Percentiles rank a stretch among this genome's conserved stretches.
These are phyloP conservation scores for Tetragonia tetragonoides DNA, from an alignment of 148 eudicot genomes.

Conservation along the genomic window DNA sequence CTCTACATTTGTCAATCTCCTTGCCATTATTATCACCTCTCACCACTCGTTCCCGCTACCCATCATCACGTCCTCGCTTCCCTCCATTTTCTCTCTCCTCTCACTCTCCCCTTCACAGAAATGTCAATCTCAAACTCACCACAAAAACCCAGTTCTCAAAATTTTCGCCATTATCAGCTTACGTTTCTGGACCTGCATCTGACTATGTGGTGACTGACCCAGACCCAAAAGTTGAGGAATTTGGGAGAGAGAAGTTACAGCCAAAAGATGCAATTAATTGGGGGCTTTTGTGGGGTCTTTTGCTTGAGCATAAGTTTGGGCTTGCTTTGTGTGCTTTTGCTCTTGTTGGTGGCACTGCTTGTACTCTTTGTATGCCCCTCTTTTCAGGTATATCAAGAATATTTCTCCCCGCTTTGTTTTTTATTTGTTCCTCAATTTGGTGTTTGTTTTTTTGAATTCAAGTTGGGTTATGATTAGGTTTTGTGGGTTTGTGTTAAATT, in stretches of 20 bases:
- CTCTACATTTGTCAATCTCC: slow-evolving; percentile 21
- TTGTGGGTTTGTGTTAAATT: not conserved
- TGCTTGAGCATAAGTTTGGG: slow-evolving; percentile 55
- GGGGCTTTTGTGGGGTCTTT: slow-evolving; percentile 59
- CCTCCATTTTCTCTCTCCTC: slow-evolving; percentile 23
- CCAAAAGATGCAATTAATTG: slow-evolving; percentile 54
- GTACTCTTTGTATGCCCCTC: slow-evolving; percentile 81
- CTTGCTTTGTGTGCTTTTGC: slow-evolving; percentile 42
- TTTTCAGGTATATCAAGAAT: slow-evolving; percentile 46
- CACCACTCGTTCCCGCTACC: slow-evolving; percentile 15
- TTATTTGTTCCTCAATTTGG: not conserved
- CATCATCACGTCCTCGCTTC: slow-evolving; percentile 1
- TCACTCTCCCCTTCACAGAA: slow-evolving; percentile 1
- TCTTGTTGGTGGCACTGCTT: slow-evolving; percentile 64
- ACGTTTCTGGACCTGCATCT: slow-evolving; percentile 65
- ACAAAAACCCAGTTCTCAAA: slow-evolving; percentile 2
- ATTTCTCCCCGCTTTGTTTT: not conserved
- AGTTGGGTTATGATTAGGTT: not conserved
- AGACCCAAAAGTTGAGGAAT: slow-evolving; percentile 37
- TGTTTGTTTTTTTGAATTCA: not conserved
- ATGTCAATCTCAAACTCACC: slow-evolving; percentile 12
- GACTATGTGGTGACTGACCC: slow-evolving; percentile 45
- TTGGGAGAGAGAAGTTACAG: slow-evolving; percentile 15
- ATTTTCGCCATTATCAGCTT: slow-evolving; percentile 32
- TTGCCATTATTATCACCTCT: not conserved